Conservation (phyloP, 768 basidiomycete genomes). For the Sporobolomyces phaffii region DNA sequence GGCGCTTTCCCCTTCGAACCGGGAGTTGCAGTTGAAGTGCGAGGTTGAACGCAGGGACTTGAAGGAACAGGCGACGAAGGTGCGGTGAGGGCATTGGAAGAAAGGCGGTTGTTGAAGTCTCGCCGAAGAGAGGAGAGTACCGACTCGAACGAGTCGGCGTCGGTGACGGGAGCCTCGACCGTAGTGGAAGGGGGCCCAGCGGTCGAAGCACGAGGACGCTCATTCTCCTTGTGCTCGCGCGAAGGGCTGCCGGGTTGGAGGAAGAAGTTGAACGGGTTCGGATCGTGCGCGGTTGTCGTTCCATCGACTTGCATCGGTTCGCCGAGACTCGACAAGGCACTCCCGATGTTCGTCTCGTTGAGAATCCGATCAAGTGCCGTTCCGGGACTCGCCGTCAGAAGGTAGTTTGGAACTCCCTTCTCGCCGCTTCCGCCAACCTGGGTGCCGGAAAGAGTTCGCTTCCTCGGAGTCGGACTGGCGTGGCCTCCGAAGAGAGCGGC, state of each 20-base stretch:
- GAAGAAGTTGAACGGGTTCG: conserved; percentile 28
- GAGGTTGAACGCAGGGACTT: conserved; percentile 34
- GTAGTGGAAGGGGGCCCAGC: background rate
- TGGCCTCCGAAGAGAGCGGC: conserved; percentile 13
- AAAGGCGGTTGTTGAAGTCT: conserved; percentile 30
- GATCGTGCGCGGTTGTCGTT: background rate
- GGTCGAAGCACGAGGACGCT: background rate
- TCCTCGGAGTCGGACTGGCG: conserved; percentile 29
- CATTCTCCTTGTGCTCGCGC: conserved; percentile 30
- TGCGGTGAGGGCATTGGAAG: conserved; percentile 36
- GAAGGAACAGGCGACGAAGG: conserved; percentile 30
- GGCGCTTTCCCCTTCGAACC: conserved; percentile 37
- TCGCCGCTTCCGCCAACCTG: background rate
- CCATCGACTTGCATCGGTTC: conserved; percentile 23
- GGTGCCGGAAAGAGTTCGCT: background rate
- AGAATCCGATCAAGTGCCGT: conserved; percentile 38
- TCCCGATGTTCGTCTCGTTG: conserved; percentile 36
- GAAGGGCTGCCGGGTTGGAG: conserved; percentile 22
- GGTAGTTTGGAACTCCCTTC: conserved; percentile 27
- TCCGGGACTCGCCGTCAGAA: conserved; percentile 38
- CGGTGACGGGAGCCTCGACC: conserved; percentile 12
- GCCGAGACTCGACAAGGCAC: background rate
- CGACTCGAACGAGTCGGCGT: conserved; percentile 33
- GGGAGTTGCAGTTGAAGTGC: conserved; percentile 33
- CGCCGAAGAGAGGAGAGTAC: conserved; percentile 31